Conservation (phyloP, 495 filamentous ascomycete species). For the Xeromyces bisporus region DNA sequence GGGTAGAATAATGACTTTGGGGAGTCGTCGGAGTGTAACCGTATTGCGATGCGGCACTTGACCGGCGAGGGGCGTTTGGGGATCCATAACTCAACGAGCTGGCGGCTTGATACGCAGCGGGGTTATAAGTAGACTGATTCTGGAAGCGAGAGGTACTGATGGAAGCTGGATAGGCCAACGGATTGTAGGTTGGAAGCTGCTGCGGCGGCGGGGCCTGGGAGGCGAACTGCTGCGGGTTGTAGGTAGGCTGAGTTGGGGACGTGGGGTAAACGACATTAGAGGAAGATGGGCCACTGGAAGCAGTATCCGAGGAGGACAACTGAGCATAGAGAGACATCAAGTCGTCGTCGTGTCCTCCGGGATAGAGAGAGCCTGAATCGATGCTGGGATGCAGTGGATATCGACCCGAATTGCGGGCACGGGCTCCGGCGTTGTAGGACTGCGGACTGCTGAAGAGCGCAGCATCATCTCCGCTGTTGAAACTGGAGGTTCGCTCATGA, state of each 20-base stretch:
- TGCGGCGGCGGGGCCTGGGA: slow-evolving; percentile 32
- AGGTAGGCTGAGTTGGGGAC: slow-evolving; percentile 39
- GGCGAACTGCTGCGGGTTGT: slow-evolving; percentile 74
- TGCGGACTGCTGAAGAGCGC: slow-evolving; percentile 25
- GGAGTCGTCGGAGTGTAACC: slow-evolving; percentile 19
- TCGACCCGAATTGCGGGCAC: slow-evolving; percentile 13
- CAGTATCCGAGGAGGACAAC: background rate
- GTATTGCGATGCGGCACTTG: slow-evolving; percentile 17
- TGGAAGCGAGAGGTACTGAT: slow-evolving; percentile 11
- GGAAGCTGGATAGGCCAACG: slow-evolving; percentile 29
- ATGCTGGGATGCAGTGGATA: slow-evolving; percentile 8
- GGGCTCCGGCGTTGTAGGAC: slow-evolving; percentile 16
- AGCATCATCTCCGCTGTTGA: slow-evolving; percentile 64
- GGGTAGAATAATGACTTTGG: slow-evolving; percentile 25
- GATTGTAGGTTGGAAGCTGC: slow-evolving; percentile 22
- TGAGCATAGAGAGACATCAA: background rate
- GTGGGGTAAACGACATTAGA: slow-evolving; percentile 4
- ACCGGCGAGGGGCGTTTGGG: slow-evolving; percentile 14
- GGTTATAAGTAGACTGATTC: slow-evolving; percentile 58
- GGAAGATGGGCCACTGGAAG: background rate
- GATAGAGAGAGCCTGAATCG: slow-evolving; percentile 3
- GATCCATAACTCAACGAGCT: slow-evolving; percentile 12
- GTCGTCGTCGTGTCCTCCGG: background rate
- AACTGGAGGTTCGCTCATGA: slow-evolving; percentile 46
- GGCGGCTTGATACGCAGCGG: slow-evolving; percentile 43